phyloP scores from a whole-genome alignment of 1,139 yeast genomes.

The Magnusiomyces ingens region DNA sequence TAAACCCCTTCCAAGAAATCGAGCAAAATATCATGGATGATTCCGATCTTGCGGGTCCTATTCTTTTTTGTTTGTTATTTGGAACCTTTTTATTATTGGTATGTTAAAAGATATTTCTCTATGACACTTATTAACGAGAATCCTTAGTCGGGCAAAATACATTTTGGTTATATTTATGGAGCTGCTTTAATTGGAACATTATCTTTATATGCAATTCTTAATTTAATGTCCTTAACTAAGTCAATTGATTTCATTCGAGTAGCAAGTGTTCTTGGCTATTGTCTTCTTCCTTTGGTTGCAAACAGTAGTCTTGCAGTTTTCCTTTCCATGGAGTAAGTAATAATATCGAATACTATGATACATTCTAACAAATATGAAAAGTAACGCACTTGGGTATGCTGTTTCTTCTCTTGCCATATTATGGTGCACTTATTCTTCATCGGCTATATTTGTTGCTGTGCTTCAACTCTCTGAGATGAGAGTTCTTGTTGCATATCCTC shows the following conservation, averaged over 20 bases:
- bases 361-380: conserved; percentile 4
- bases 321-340: conserved; percentile 46
- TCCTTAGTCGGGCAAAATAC: conserved; percentile 70
- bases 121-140: background rate
- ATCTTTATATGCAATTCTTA: conserved; percentile 75
- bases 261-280: conserved; percentile 90
- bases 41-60: conserved; percentile 92
- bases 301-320: conserved; percentile 71
- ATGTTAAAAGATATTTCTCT: background rate
- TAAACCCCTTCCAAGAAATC: conserved; percentile 64
- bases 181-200: conserved; percentile 89
- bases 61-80: conserved; percentile 77
- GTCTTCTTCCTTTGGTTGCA: conserved; percentile 81
- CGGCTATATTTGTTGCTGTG: conserved; percentile 87
- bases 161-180: conserved; percentile 94
- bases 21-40: conserved; percentile 79
- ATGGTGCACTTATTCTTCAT: conserved; percentile 94
- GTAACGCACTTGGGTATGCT: conserved; percentile 63
- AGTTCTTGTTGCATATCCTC: conserved; percentile 87
- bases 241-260: conserved; percentile 64
- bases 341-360: background rate
- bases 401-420: conserved; percentile 64
- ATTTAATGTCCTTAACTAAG: conserved; percentile 61
- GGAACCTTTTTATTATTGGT: conserved; percentile 69
- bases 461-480: conserved; percentile 80